Conservation (phyloP, 176 grass and related monocot species). For the Pharus latifolius region DNA sequence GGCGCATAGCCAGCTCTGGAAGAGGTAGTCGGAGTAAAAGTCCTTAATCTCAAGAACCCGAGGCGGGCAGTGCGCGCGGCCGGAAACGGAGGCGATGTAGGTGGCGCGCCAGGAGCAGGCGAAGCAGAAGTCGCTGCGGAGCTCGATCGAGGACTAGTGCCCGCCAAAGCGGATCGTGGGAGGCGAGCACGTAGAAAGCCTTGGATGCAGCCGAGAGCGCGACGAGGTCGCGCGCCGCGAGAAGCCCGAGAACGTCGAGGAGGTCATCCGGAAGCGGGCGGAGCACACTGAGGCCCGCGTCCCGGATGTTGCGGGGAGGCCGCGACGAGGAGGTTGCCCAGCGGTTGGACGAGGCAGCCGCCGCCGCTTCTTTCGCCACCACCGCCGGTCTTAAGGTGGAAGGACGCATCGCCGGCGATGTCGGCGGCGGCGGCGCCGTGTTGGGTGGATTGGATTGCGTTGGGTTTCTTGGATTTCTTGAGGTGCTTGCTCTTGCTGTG, state of each 20-base stretch:
- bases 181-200: conserved; percentile 63
- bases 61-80: background rate
- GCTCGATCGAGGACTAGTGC: conserved; percentile 46
- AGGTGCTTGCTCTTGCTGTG: background rate
- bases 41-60: conserved; percentile 31
- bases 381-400: conserved; percentile 54
- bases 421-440: no score
- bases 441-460: no score
- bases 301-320: conserved; percentile 42
- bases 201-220: conserved; percentile 44
- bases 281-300: conserved; percentile 51
- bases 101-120: conserved; percentile 45
- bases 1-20: conserved; percentile 95
- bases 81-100: conserved; percentile 33
- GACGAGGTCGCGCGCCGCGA: conserved; percentile 37
- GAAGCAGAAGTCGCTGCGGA: conserved; percentile 52
- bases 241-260: conserved; percentile 64
- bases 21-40: conserved; percentile 94
- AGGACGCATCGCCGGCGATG: conserved; percentile 26
- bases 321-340: conserved; percentile 73
- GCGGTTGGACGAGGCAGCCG: conserved; percentile 47
- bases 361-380: background rate
- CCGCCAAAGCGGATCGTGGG: conserved; percentile 72
- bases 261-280: conserved; percentile 53
- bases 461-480: conserved; percentile 18